Evolutionary conservation across 2,329 filamentous ascomycete genomes (phyloP), one percentile per base, ranked within the genome.

Genomic region (Aspergillus brasiliensis): DNA sequence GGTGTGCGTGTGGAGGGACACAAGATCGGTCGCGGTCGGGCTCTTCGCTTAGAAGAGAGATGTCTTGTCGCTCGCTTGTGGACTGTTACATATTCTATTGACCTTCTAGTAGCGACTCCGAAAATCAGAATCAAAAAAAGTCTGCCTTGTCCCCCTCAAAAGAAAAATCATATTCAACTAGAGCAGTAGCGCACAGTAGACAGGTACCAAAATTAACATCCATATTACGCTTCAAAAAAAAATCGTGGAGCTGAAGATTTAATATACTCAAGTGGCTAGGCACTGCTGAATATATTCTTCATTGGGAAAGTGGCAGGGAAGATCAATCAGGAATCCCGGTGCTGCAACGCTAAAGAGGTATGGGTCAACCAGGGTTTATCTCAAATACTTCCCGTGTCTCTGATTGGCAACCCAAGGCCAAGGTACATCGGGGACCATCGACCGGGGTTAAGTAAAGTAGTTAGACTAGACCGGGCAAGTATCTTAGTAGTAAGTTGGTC

Each of bases 381-480:
- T 73, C 72, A 74, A 75, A 75, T 73, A 72, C 67, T 67, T 70
- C 23, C 66, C 55, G 62, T 60, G 47, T 51, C 51, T 58, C 51
- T 75, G 66, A 72, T 73, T 72, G 70, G 67, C 62, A 57, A 34
- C 31, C 58, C 62, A 52, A 52, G 44, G 17, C 44, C 48, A 25
- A 61, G 57, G 62, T 34, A 62, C 53, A 51, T 52, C 56, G 64
- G 62, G 54, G 57, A 64, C 66, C 60, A 68, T 55, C 57, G 23
- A 57, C 49, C 60, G 31, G 31, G 31, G 31, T 58, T 58, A 28
- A 23, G 40, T 48, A 49, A 52, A 51, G 46, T 63, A 64, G 67
- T 65, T 61, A 64, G 71, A 66, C 31, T 34, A 34, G 31, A 34
- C 31, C 31, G 31, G 31, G 31, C 31, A 34, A 34, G 31, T 34